Percentiles rank a stretch among this genome's conserved stretches.
Conservation (phyloP, 495 filamentous ascomycete species). For the Jackrogersella multiformis region DNA sequence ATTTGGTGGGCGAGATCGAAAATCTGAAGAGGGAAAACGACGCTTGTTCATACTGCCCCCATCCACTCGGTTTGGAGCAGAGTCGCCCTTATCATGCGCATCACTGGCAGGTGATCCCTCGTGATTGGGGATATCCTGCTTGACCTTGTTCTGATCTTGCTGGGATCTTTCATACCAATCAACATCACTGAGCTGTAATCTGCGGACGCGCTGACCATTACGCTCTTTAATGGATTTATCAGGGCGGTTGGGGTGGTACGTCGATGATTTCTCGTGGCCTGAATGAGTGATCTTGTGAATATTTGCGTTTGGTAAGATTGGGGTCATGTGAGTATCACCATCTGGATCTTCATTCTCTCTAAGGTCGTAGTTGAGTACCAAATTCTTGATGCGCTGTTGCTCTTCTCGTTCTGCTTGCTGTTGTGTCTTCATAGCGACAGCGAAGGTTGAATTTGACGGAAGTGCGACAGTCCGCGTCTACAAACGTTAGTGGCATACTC, state of each 20-base stretch:
- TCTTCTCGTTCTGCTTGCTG: slow-evolving; percentile 95
- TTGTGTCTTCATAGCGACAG: slow-evolving; percentile 93
- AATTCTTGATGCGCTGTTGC: slow-evolving; percentile 96
- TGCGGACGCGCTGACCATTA: slow-evolving; percentile 82
- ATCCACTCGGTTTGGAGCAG: slow-evolving; percentile 29
- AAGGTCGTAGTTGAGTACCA: slow-evolving; percentile 96
- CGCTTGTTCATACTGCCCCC: slow-evolving; percentile 42
- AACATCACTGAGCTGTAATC: slow-evolving; percentile 94
- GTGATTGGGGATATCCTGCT: slow-evolving; percentile 16
- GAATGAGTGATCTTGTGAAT: slow-evolving; percentile 52
- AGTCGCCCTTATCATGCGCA: slow-evolving; percentile 16
- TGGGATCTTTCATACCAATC: slow-evolving; percentile 79
- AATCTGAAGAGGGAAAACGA: slow-evolving; percentile 27
- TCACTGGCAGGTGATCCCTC: slow-evolving; percentile 7
- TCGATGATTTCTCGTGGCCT: slow-evolving; percentile 59
- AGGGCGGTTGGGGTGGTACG: slow-evolving; percentile 59
- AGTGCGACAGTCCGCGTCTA: slow-evolving; percentile 94
- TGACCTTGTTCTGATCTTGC: slow-evolving; percentile 24
- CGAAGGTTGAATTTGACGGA: slow-evolving; percentile 93
- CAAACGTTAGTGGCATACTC: slow-evolving; percentile 20
- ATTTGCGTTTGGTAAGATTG: slow-evolving; percentile 52
- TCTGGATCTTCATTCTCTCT: slow-evolving; percentile 77
- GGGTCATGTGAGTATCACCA: slow-evolving; percentile 66
- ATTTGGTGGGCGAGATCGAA: slow-evolving; percentile 20
- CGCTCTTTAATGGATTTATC: slow-evolving; percentile 79